Percentiles rank a stretch among this genome's conserved stretches.
phyloP scores from a whole-genome alignment of 257 asterid genomes.

The Anisodus tanguticus region DNA sequence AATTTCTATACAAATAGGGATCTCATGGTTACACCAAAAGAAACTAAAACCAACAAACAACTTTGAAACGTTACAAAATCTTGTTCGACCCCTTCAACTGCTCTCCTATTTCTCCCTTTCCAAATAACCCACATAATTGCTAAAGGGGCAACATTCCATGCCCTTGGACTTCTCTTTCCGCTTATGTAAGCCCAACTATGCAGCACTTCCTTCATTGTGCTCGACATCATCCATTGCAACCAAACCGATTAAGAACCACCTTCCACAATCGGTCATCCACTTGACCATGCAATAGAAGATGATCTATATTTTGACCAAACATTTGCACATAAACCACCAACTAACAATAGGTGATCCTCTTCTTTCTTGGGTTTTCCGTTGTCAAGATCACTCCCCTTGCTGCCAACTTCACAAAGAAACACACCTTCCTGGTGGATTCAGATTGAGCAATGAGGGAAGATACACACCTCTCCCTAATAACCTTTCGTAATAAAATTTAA shows the following conservation, averaged over 20 bases:
- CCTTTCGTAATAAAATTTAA: not conserved
- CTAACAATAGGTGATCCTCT: not conserved
- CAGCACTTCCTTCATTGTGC: not conserved
- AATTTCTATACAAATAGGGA: too few relatives aligned
- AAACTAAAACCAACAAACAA: too few relatives aligned
- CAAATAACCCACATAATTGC: not conserved
- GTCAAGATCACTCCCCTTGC: not conserved
- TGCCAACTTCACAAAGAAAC: not conserved
- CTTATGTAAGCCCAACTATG: not conserved
- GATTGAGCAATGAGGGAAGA: not conserved
- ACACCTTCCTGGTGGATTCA: not conserved
- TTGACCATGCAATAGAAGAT: not conserved
- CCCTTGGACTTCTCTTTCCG: not conserved
- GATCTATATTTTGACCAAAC: not conserved
- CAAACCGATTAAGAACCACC: not conserved
- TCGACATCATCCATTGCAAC: not conserved
- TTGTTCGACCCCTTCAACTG: not conserved
- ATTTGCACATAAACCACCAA: not conserved
- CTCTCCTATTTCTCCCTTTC: not conserved
- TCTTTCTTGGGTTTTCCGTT: constrained; percentile 1
- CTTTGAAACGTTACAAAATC: too few relatives aligned
- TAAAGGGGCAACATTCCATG: not conserved
- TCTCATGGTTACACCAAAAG: too few relatives aligned
- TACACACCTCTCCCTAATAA: not conserved
- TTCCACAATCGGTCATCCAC: not conserved